Conservation (phyloP, 345 rosid genomes). For the Acer negundo region DNA sequence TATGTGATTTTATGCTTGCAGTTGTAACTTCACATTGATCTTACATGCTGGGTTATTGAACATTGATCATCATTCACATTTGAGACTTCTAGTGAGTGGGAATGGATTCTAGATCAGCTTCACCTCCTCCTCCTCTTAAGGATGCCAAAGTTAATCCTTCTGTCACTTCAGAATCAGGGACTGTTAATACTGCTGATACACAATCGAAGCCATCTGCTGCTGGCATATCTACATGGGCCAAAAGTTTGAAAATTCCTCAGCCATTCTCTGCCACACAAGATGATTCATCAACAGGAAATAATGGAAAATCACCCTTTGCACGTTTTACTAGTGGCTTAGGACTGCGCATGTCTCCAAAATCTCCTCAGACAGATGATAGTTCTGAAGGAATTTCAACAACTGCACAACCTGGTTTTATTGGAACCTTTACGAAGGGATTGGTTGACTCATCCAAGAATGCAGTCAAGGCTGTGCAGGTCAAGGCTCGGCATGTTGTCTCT, state of each 20-base stretch:
- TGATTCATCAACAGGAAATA: slow-evolving; percentile 44
- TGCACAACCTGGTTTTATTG: slow-evolving; percentile 63
- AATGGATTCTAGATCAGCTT: slow-evolving; percentile 51
- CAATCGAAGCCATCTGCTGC: slow-evolving; percentile 60
- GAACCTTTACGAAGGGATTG: slow-evolving; percentile 70
- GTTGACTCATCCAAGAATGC: slow-evolving; percentile 88
- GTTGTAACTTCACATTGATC: slow-evolving; percentile 10
- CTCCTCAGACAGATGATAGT: slow-evolving; percentile 56
- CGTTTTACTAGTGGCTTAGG: slow-evolving; percentile 80
- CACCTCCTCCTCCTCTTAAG: slow-evolving; percentile 39
- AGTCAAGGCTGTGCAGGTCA: slow-evolving; percentile 88
- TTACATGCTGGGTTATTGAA: slow-evolving; percentile 18
- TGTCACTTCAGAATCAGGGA: slow-evolving; percentile 38
- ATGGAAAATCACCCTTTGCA: slow-evolving; percentile 67
- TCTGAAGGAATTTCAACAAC: slow-evolving; percentile 48
- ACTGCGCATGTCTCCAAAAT: slow-evolving; percentile 65
- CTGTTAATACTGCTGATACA: slow-evolving; percentile 47
- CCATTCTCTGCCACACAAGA: slow-evolving; percentile 49
- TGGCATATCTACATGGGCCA: slow-evolving; percentile 72
- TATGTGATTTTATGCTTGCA: slow-evolving; percentile 16
- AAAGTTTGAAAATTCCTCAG: slow-evolving; percentile 74
- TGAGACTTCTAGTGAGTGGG: slow-evolving; percentile 9
- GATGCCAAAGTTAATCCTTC: slow-evolving; percentile 44
- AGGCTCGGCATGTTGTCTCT: slow-evolving; percentile 87
- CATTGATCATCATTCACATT: slow-evolving; percentile 16